Evolutionary conservation across 2,329 filamentous ascomycete genomes (phyloP).

Genomic region (Nakataea oryzae): DNA sequence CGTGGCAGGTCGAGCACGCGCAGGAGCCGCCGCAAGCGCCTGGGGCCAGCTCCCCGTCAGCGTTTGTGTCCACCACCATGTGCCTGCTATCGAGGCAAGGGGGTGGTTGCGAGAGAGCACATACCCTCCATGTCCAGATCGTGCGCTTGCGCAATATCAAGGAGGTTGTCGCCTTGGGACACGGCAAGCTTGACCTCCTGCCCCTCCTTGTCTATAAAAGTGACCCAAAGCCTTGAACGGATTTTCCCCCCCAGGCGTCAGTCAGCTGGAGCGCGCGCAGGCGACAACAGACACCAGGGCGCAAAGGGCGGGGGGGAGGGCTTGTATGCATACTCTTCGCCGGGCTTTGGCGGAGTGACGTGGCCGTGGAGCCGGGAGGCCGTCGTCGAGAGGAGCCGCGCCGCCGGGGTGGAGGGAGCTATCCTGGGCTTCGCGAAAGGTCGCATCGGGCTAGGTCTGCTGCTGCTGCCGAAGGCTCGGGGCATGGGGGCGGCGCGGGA

Average conservation of each 20-base stretch:
- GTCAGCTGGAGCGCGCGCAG: background rate
- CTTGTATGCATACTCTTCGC: conserved; percentile 67
- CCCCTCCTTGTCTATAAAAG: conserved; percentile 88
- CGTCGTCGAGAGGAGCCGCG: conserved; percentile 52
- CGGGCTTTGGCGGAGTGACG: conserved; percentile 71
- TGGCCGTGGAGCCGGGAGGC: conserved; percentile 60
- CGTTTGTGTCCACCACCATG: too few relatives aligned
- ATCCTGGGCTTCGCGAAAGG: background rate
- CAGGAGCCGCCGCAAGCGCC: conserved; percentile 83
- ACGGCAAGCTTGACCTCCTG: conserved; percentile 68
- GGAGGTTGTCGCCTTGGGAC: conserved; percentile 76
- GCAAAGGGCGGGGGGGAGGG: too few relatives aligned
- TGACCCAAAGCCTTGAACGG: conserved; percentile 68
- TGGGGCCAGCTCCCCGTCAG: background rate
- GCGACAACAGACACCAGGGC: background rate
- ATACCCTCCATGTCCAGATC: conserved; percentile 93
- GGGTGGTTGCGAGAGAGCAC: too few relatives aligned
- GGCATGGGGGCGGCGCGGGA: background rate
- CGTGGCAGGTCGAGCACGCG: conserved; percentile 87
- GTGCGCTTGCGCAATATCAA: conserved; percentile 90
- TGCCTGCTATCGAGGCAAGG: too few relatives aligned
- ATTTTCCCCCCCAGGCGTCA: background rate
- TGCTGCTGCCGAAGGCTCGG: background rate
- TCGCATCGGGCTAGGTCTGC: background rate
- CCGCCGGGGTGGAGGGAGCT: background rate